These are phyloP conservation scores for Torulaspora quercuum DNA, from an alignment of 805 yeast species.

Conservation along the genomic window DNA sequence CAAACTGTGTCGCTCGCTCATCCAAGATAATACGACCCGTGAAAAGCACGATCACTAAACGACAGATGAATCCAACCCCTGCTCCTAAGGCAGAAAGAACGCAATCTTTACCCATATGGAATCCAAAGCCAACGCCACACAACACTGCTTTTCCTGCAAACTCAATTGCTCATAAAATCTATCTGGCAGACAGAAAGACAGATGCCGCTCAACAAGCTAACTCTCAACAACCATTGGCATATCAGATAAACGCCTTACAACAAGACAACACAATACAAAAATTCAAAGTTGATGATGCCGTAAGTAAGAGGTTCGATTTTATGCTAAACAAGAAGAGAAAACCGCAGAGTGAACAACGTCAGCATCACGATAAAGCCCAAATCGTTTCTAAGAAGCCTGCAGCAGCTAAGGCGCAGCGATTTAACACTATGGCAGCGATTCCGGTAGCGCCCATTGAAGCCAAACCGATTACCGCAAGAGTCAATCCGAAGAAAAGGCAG, in stretches of 20 bases:
- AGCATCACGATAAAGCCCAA: constrained; percentile 7
- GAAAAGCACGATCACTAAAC: constrained; percentile 16
- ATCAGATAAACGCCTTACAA: constrained; percentile 28
- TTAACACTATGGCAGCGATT: constrained; percentile 21
- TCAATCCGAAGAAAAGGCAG: constrained; percentile 5
- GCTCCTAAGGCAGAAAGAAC: constrained; percentile 48
- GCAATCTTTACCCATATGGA: constrained; percentile 43
- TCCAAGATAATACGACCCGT: constrained; percentile 15
- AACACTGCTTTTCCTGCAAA: constrained; percentile 25
- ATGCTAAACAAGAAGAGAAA: constrained; percentile 31
- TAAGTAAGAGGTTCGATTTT: constrained; percentile 36
- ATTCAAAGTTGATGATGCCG: constrained; percentile 30
- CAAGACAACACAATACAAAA: constrained; percentile 28
- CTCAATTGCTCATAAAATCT: constrained; percentile 37
- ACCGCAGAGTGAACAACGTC: constrained; percentile 11
- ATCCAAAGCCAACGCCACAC: constrained; percentile 19
- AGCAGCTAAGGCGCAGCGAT: constrained; percentile 18
- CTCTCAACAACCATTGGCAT: constrained; percentile 17
- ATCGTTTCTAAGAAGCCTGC: constrained; percentile 6
- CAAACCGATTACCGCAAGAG: not conserved
- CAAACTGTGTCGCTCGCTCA: constrained; percentile 1
- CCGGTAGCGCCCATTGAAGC: constrained; percentile 11
- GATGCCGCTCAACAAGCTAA: constrained; percentile 19
- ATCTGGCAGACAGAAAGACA: constrained; percentile 33
- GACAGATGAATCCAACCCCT: constrained; percentile 43